Conservation (phyloP, 2,329 filamentous ascomycete genomes). For the Beauveria pseudobassiana region DNA sequence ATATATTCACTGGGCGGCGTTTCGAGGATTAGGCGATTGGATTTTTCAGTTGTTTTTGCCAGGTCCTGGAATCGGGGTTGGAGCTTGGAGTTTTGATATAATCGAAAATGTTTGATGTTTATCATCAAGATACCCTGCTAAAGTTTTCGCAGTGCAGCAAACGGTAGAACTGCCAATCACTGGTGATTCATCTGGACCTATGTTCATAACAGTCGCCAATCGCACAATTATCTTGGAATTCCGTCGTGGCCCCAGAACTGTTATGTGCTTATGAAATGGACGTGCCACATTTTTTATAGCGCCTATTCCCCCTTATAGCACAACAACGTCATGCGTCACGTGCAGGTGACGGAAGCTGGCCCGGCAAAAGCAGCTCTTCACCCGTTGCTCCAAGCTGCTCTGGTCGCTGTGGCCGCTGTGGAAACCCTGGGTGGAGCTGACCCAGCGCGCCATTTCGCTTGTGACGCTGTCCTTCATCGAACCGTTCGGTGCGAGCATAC, state of each 20-base stretch:
- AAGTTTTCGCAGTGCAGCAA: too few species aligned
- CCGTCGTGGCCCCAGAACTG: not conserved
- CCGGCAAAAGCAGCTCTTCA: not conserved
- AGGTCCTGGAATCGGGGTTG: not conserved
- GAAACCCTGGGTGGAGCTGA: conserved; percentile 15
- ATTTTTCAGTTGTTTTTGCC: not conserved
- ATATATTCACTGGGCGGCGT: conserved; percentile 6
- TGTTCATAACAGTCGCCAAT: too few species aligned
- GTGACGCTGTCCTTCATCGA: conserved; percentile 22
- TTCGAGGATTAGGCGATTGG: not conserved
- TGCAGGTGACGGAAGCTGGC: not conserved
- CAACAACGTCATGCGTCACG: conserved; percentile 2
- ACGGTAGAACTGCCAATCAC: too few species aligned
- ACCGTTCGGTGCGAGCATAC: not conserved
- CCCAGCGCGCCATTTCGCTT: conserved; percentile 21
- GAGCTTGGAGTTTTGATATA: not conserved
- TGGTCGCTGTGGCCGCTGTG: conserved; percentile 4
- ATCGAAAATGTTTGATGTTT: not conserved
- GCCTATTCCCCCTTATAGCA: too few species aligned
- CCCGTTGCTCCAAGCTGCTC: not conserved
- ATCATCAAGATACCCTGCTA: not conserved
- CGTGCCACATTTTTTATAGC: too few species aligned
- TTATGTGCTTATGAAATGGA: too few species aligned
- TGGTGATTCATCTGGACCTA: too few species aligned
- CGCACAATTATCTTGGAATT: not conserved